Evolutionary conservation across 2,329 filamentous ascomycete species (phyloP).

Genomic region (Nemania sp.): DNA sequence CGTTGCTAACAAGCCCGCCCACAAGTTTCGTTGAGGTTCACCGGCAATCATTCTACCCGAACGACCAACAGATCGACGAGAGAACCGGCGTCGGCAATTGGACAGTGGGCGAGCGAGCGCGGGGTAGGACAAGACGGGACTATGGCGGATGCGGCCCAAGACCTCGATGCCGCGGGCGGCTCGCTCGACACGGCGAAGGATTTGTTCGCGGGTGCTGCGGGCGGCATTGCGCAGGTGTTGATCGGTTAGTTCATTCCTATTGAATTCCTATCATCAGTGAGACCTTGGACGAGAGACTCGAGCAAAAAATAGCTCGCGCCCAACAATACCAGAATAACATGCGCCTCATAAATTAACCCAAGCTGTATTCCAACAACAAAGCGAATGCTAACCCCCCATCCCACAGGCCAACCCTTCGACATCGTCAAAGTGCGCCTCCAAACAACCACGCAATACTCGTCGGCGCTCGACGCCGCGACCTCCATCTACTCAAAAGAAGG

Average conservation of each 20-base stretch:
- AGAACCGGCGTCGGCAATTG: neutral
- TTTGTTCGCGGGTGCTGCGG: conserved; percentile 84
- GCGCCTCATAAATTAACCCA: neutral
- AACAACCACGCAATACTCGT: conserved; percentile 79
- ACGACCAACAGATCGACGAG: no score
- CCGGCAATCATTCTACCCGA: neutral
- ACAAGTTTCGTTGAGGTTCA: neutral
- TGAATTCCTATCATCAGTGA: no score
- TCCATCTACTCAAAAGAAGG: conserved; percentile 90
- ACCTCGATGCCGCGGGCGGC: conserved; percentile 39
- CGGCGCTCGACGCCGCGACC: conserved; percentile 77
- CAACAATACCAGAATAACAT: no score
- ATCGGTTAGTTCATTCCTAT: conserved; percentile 66
- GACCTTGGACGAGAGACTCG: no score
- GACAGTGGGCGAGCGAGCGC: conserved; percentile 11
- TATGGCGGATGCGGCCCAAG: conserved; percentile 41
- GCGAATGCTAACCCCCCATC: conserved; percentile 1
- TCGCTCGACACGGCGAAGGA: conserved; percentile 76
- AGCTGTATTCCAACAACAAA: no score
- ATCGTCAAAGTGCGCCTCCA: conserved; percentile 98
- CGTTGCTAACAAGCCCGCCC: neutral
- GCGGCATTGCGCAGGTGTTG: conserved; percentile 91
- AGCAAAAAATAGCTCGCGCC: no score
- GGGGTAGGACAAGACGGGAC: conserved; percentile 25
- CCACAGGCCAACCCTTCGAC: conserved; percentile 72